These are phyloP conservation scores for Xylaria castorea DNA, from an alignment of 495 filamentous ascomycete genomes.

Conservation along the genomic window DNA sequence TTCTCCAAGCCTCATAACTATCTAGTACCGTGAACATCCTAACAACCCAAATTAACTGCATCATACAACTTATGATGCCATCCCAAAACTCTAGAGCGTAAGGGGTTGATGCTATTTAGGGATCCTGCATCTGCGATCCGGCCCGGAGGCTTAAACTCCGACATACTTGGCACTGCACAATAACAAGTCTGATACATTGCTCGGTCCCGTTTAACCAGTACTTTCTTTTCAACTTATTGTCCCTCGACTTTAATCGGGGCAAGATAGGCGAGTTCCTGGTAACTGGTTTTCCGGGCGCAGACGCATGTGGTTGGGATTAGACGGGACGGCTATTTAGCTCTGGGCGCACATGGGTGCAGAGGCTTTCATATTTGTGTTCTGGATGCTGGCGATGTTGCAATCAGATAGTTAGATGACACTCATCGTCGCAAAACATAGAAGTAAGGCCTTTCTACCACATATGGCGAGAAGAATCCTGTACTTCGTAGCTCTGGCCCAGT, in stretches of 20 bases:
- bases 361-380: not conserved
- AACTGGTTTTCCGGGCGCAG: not conserved
- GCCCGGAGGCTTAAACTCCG: not conserved
- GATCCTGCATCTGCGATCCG: not conserved
- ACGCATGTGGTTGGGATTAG: not conserved
- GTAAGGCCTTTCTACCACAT: not conserved
- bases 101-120: not conserved
- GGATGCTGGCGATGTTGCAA: not conserved
- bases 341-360: not conserved
- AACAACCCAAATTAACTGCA: not conserved
- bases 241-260: not conserved
- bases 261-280: not conserved
- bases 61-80: constrained; percentile 9
- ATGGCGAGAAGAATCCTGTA: not conserved
- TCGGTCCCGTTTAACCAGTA: not conserved
- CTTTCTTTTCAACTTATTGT: not conserved
- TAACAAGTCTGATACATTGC: not conserved
- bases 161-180: constrained; percentile 11
- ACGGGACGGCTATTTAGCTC: not conserved
- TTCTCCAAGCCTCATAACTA: not conserved
- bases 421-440: not conserved
- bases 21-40: not conserved
- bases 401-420: not conserved
- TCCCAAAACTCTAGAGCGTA: not conserved
- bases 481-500: too few species aligned